Conservation (phyloP, 306 rosid genomes). For the Purshia tridentata region DNA sequence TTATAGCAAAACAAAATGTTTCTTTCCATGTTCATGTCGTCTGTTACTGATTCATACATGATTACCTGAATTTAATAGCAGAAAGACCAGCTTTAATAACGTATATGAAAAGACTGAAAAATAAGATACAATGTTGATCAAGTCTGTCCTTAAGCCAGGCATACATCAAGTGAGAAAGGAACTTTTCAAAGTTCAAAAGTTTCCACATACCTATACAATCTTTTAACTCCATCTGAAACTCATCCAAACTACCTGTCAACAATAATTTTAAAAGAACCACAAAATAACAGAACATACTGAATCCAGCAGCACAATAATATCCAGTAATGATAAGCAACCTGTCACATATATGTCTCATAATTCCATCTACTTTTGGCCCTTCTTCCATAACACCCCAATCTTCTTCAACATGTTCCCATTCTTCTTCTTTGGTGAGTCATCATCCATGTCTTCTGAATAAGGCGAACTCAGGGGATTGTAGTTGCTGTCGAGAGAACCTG, state of each 20-base stretch:
- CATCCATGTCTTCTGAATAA: constrained; percentile 71
- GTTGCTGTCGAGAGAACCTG: constrained; percentile 52
- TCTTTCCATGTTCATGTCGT: background rate
- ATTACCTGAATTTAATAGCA: background rate
- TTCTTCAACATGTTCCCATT: constrained; percentile 83
- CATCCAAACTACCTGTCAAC: constrained; percentile 15
- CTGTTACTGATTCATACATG: background rate
- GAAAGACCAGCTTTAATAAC: background rate
- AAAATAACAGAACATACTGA: constrained; percentile 16
- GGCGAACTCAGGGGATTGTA: constrained; percentile 68
- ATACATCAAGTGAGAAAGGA: background rate
- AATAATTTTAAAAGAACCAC: background rate
- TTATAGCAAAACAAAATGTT: background rate
- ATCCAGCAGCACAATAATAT: background rate
- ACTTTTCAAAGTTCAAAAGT: background rate
- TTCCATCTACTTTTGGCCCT: constrained; percentile 51
- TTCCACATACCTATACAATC: constrained; percentile 28
- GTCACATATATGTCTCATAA: background rate
- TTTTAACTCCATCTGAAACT: constrained; percentile 7
- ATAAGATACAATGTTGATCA: constrained; percentile 6
- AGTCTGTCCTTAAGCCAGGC: constrained; percentile 16
- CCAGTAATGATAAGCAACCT: constrained; percentile 6
- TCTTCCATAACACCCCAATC: constrained; percentile 94
- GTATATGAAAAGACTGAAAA: background rate
- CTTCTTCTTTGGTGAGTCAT: constrained; percentile 89